phyloP scores from a whole-genome alignment of 805 yeast species.

The Yarrowia sp. region DNA sequence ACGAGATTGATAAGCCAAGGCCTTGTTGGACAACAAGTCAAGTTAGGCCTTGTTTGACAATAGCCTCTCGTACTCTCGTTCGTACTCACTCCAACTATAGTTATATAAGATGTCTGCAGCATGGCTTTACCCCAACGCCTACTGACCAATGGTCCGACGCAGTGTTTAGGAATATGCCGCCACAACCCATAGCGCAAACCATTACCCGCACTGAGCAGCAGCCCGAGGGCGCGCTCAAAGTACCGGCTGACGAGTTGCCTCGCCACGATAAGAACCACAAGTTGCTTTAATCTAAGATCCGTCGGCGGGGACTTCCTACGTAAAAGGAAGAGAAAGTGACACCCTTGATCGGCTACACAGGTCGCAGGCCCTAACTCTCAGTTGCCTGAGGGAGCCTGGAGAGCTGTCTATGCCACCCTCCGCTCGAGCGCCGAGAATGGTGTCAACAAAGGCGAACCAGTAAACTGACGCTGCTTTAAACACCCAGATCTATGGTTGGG shows the following conservation, averaged over 20 bases:
- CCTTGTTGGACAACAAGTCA: too few relatives aligned
- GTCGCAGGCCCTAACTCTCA: slow-evolving; percentile 33
- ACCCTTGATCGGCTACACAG: slow-evolving; percentile 31
- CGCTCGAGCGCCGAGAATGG: slow-evolving; percentile 27
- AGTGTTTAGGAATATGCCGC: slow-evolving; percentile 99
- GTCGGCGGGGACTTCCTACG: slow-evolving; percentile 84
- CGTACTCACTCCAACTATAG: too few relatives aligned
- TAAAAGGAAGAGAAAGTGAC: slow-evolving; percentile 34
- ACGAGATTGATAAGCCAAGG: too few relatives aligned
- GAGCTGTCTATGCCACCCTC: slow-evolving; percentile 31
- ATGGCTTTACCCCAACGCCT: slow-evolving; percentile 99
- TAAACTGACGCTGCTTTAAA: slow-evolving; percentile 23
- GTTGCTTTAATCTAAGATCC: slow-evolving; percentile 69
- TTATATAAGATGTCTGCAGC: slow-evolving; percentile 76
- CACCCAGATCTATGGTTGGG: slow-evolving; percentile 24
- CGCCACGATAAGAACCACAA: slow-evolving; percentile 26
- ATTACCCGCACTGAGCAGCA: slow-evolving; percentile 61
- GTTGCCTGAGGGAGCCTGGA: slow-evolving; percentile 32
- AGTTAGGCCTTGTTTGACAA: too few relatives aligned
- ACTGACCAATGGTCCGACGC: slow-evolving; percentile 88
- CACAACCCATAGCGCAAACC: slow-evolving; percentile 47
- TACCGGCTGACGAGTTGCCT: slow-evolving; percentile 42
- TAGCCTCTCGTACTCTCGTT: too few relatives aligned
- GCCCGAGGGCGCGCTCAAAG: slow-evolving; percentile 40
- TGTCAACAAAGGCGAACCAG: slow-evolving; percentile 26